These are phyloP conservation scores for Agrocybe chaxingu DNA, from an alignment of 768 basidiomycete species.

Conservation along the genomic window DNA sequence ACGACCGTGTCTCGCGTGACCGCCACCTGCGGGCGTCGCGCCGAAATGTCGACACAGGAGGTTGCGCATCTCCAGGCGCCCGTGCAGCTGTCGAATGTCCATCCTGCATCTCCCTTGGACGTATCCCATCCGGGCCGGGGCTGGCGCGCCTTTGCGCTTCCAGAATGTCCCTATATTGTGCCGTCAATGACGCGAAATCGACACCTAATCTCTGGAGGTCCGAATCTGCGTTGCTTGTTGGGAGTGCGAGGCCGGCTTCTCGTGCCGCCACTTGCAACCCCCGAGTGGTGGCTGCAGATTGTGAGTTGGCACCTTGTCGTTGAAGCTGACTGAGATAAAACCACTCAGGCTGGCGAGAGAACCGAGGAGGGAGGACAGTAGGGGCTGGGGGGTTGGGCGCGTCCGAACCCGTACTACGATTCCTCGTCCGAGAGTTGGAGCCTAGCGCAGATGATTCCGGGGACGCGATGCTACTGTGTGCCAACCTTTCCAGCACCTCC, in stretches of 20 bases:
- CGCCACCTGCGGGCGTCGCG: constrained; percentile 3
- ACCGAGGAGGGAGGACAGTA: constrained; percentile 11
- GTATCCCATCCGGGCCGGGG: neutral
- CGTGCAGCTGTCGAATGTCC: too few relatives aligned
- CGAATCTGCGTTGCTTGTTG: constrained; percentile 5
- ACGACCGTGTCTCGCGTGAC: neutral
- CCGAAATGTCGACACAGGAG: neutral
- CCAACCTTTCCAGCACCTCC: too few relatives aligned
- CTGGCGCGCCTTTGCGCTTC: neutral
- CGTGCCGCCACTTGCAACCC: constrained; percentile 22
- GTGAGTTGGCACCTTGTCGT: constrained; percentile 3
- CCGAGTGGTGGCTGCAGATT: constrained; percentile 18
- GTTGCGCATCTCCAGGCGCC: too few relatives aligned
- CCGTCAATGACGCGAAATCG: neutral
- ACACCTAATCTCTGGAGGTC: neutral
- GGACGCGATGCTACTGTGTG: too few relatives aligned
- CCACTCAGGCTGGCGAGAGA: constrained; percentile 9
- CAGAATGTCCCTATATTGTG: neutral
- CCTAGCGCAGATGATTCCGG: too few relatives aligned
- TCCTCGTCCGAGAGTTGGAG: neutral
- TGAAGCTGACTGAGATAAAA: neutral
- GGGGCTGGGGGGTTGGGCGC: neutral
- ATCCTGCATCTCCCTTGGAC: too few relatives aligned
- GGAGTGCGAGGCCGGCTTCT: constrained; percentile 11
- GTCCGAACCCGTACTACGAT: too few relatives aligned